Conservation (phyloP, 805 yeast species). For the Ogataea nitratoaversa region DNA sequence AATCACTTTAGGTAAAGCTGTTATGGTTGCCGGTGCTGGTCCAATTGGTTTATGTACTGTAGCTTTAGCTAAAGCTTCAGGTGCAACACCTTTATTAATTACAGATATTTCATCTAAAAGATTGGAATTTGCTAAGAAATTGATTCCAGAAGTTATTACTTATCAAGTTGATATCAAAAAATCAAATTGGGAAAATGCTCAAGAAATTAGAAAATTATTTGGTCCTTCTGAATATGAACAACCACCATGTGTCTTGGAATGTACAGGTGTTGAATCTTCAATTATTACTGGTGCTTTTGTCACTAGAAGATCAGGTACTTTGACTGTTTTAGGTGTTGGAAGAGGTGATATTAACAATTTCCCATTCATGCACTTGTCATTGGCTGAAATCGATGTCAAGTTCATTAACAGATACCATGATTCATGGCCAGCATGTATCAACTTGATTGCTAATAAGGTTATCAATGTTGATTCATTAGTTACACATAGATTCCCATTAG, state of each 20-base stretch:
- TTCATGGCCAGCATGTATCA: constrained; percentile 55
- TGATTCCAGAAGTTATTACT: constrained; percentile 44
- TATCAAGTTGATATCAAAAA: constrained; percentile 36
- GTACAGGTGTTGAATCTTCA: constrained; percentile 50
- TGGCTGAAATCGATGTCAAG: constrained; percentile 48
- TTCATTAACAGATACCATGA: constrained; percentile 52
- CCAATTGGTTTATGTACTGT: constrained; percentile 54
- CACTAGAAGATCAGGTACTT: constrained; percentile 42
- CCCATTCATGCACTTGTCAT: constrained; percentile 52
- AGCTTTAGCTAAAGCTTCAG: constrained; percentile 45
- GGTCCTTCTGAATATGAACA: constrained; percentile 34
- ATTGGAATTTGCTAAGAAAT: constrained; percentile 40
- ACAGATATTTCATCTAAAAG: constrained; percentile 44
- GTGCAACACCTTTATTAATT: constrained; percentile 49
- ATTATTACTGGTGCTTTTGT: constrained; percentile 44
- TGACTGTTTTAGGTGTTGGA: constrained; percentile 52
- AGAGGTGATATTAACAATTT: constrained; percentile 39
- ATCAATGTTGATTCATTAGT: constrained; percentile 43
- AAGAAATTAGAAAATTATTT: constrained; percentile 31
- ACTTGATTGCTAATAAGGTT: constrained; percentile 40
- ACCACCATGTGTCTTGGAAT: constrained; percentile 46
- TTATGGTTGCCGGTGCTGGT: constrained; percentile 51
- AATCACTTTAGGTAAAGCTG: constrained; percentile 44
- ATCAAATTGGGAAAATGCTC: constrained; percentile 36
- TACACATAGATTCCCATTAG: constrained; percentile 45